phyloP scores from a whole-genome alignment of 345 rosid species.

The Eucalyptus grandis region DNA sequence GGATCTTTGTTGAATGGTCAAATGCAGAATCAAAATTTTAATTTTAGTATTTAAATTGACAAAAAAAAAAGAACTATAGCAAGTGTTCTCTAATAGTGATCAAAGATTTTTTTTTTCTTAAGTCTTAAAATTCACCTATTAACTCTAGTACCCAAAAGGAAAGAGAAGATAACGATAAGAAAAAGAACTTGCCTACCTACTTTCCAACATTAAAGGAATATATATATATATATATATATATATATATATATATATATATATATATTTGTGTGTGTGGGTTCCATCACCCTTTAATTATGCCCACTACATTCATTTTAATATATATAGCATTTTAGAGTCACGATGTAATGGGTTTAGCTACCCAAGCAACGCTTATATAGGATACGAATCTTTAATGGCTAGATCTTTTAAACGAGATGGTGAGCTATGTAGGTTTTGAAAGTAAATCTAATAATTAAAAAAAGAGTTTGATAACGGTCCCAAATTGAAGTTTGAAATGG shows the following conservation, averaged over 20 bases:
- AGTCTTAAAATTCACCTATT: not conserved
- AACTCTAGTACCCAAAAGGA: not conserved
- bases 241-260: no score
- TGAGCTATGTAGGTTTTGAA: not conserved
- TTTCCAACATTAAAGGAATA: not conserved
- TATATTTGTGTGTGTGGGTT: not conserved
- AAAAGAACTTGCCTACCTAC: not conserved
- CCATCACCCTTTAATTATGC: not conserved
- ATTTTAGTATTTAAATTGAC: not conserved
- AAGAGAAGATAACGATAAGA: not conserved
- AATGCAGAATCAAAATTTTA: not conserved
- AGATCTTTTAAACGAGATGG: not conserved
- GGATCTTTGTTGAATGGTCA: not conserved
- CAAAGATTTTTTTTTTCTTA: not conserved
- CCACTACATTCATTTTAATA: not conserved
- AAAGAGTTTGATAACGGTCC: not conserved
- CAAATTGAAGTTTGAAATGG: not conserved
- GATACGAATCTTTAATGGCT: not conserved
- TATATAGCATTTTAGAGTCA: not conserved
- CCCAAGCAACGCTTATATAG: not conserved
- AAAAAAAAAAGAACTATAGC: not conserved
- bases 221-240: no score
- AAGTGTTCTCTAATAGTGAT: not conserved
- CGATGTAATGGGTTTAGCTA: not conserved
- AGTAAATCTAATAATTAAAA: not conserved